Base-by-base conservation (phyloP, 805 yeast genomes). In the Candida nemodendra region DNA sequence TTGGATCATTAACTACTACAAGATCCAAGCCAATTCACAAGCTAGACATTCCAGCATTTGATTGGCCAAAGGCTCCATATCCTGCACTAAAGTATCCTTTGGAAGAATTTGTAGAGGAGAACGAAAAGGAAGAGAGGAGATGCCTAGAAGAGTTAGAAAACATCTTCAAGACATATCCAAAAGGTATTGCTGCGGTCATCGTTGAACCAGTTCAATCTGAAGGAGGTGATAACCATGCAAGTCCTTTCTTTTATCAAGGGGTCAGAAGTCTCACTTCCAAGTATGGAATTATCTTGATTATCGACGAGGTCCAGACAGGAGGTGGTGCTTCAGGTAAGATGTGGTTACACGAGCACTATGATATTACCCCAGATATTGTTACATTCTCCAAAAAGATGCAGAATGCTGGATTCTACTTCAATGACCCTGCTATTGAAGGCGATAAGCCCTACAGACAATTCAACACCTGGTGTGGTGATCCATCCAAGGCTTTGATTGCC, bases 81-180 rank as follows among this genome's bases (percentile, higher is more conserved):
- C 98, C 98, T 48, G 53, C 74, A 35, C 81, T 87, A 65, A 69
- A 81, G 64, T 90, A 88, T 64, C 98, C 98, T 42, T 74, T 89
- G 56, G 90, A 79, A 39, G 72, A 76, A 35, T 58, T 79, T 59
- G 78, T 58, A 28, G 79, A 70, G 32, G 79, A 68, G 44, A 76
- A 76, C 50, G 60, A 54, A 34, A 61, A 51, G 7, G 79, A 76
- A 54, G 81, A 76, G 47, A 63, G 61, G 27, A 59, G 68, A 17
- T 74, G 79, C 44, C 62, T 76, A 45, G 64, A 54, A 5, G 69
- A 55, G 27, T 62, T 76, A 32, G 79, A 74, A 47, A 44, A 51
- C 3, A 57, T 67, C 24, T 54, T 72, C 47, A 48, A 56, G 30
- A 53, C 59, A 30, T 66, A 67, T 45, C 71, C 72, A 21, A 58